Conservation (phyloP, 2,329 filamentous ascomycete species). For the Ophiocordyceps camponoti-leonardi region DNA sequence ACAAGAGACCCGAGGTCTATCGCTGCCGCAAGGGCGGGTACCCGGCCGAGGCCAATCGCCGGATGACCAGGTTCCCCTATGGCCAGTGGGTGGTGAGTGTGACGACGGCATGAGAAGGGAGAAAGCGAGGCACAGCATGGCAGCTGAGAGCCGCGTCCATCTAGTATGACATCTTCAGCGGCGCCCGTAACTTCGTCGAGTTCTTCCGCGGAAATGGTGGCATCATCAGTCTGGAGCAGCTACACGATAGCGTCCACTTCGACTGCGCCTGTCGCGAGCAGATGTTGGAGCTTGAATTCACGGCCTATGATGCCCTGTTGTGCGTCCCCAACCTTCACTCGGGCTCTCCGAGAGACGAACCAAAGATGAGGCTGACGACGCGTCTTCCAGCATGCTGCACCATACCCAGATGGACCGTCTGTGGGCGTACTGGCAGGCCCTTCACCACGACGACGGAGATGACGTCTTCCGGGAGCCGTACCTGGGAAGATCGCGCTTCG, state of each 20-base stretch:
- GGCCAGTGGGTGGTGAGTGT: constrained; percentile 21
- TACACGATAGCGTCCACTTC: constrained; percentile 26
- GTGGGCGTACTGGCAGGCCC: constrained; percentile 37
- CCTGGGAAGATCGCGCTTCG: constrained; percentile 18
- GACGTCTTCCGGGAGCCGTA: constrained; percentile 18
- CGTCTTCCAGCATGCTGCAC: constrained; percentile 22
- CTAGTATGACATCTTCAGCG: constrained; percentile 23
- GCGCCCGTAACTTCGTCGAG: constrained; percentile 15
- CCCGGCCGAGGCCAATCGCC: constrained; percentile 18
- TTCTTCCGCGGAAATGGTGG: constrained; percentile 14
- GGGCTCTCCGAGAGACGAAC: not conserved
- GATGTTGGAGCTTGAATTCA: constrained; percentile 20
- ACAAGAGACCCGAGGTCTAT: constrained; percentile 18
- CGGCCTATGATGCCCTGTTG: constrained; percentile 28
- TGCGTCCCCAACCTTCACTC: constrained; percentile 10
- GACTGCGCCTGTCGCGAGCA: constrained; percentile 20
- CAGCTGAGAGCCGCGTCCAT: not conserved
- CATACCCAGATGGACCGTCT: constrained; percentile 46
- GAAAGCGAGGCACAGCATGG: not conserved
- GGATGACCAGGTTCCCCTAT: constrained; percentile 15
- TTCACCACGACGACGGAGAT: constrained; percentile 15
- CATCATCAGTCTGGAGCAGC: constrained; percentile 23
- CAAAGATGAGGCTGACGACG: not conserved
- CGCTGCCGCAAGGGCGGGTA: constrained; percentile 23
- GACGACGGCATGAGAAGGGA: not conserved